Conservation (phyloP, 257 asterid genomes). For the Solanum gracilifrons region DNA sequence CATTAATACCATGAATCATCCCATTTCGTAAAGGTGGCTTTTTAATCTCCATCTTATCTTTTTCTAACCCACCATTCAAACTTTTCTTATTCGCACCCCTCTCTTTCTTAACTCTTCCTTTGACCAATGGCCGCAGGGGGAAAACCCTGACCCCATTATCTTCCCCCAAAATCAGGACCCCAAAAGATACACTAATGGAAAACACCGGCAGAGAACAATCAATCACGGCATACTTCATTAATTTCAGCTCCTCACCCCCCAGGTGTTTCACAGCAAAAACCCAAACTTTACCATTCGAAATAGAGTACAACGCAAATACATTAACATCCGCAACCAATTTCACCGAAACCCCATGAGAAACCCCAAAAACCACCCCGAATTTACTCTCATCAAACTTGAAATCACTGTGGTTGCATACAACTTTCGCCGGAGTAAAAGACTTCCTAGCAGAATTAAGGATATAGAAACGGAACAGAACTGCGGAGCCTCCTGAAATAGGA, state of each 20-base stretch:
- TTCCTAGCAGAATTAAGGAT: slow-evolving; percentile 19
- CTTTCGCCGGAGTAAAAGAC: slow-evolving; percentile 23
- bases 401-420: slow-evolving; percentile 45
- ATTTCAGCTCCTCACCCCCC: slow-evolving; percentile 42
- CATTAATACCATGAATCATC: slow-evolving; percentile 11
- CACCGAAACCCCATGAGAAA: slow-evolving; percentile 59
- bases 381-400: slow-evolving; percentile 32
- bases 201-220: slow-evolving; percentile 58
- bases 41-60: slow-evolving; percentile 15
- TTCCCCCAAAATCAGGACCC: slow-evolving; percentile 62
- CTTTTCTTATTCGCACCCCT: slow-evolving; percentile 6
- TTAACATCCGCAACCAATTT: slow-evolving; percentile 52
- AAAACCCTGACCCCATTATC: slow-evolving; percentile 72
- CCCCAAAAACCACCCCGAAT: slow-evolving; percentile 43
- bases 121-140: slow-evolving; percentile 44
- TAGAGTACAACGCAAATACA: slow-evolving; percentile 54
- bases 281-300: slow-evolving; percentile 60
- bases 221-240: slow-evolving; percentile 72
- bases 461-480: slow-evolving; percentile 47
- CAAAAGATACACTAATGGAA: slow-evolving; percentile 38
- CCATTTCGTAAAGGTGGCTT: slow-evolving; percentile 27
- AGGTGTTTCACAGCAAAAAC: slow-evolving; percentile 47
- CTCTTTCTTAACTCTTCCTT: slow-evolving; percentile 45
- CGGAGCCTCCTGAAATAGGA: slow-evolving; percentile 38
- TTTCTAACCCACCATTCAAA: slow-evolving; percentile 9